Conservation (phyloP, 2,329 filamentous ascomycete species). For the Verticillium longisporum region DNA sequence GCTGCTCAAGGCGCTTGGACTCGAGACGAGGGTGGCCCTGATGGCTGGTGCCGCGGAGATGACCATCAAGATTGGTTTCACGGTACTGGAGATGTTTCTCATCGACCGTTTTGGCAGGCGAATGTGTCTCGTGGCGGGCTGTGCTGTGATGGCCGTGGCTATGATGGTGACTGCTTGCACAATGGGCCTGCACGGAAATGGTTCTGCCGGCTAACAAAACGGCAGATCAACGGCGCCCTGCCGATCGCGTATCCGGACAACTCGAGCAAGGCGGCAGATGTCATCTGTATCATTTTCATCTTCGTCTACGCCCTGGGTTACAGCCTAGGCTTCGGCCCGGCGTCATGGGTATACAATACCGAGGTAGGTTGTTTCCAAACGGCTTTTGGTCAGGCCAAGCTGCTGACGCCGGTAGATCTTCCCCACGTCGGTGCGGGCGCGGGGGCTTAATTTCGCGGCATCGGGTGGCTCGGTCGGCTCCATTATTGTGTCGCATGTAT, state of each 20-base stretch:
- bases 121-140: conserved; percentile 40
- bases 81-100: conserved; percentile 48
- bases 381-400: no score
- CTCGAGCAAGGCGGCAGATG: conserved; percentile 38
- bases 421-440: conserved; percentile 48
- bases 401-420: conserved; percentile 36
- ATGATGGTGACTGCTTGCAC: conserved; percentile 35
- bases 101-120: conserved; percentile 46
- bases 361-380: conserved; percentile 29
- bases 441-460: conserved; percentile 48
- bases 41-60: conserved; percentile 50
- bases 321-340: conserved; percentile 49
- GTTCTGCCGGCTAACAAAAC: not conserved
- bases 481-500: conserved; percentile 46
- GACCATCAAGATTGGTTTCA: conserved; percentile 50
- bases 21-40: conserved; percentile 38
- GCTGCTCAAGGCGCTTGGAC: conserved; percentile 43
- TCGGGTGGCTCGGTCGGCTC: conserved; percentile 49
- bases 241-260: conserved; percentile 45
- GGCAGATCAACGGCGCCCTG: conserved; percentile 45
- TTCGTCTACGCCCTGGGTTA: conserved; percentile 54
- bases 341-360: conserved; percentile 53
- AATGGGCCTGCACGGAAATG: not conserved
- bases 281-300: conserved; percentile 46
- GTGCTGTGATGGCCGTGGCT: conserved; percentile 43